phyloP scores from a whole-genome alignment of 208 protist genomes.

The Acanthamoeba healyi region DNA sequence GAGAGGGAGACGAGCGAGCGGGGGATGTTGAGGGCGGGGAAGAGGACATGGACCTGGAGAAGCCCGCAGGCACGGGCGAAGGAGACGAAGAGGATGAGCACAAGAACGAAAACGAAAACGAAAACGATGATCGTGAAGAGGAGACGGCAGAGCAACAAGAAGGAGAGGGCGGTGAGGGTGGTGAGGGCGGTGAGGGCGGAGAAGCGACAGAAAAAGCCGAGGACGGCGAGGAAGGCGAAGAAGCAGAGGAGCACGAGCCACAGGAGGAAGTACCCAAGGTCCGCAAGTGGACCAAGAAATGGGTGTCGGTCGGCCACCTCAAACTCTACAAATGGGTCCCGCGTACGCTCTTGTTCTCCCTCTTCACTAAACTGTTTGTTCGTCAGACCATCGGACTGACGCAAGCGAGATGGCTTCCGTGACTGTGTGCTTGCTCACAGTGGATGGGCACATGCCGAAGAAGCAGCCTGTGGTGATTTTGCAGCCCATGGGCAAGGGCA shows the following conservation, averaged over 20 bases:
- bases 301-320: conserved; percentile 37
- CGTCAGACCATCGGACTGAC: too few relatives aligned
- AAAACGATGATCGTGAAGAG: too few relatives aligned
- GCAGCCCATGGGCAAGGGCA: not conserved
- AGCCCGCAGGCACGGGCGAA: not conserved
- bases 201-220: not conserved
- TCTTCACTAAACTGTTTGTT: too few relatives aligned
- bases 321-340: conserved; percentile 66
- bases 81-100: not conserved
- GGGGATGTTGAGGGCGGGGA: not conserved
- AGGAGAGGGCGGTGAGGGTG: not conserved
- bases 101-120: not conserved
- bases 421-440: too few relatives aligned
- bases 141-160: too few relatives aligned
- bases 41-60: conserved; percentile 28
- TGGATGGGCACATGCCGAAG: not conserved
- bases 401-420: too few relatives aligned
- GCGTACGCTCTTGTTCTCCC: not conserved
- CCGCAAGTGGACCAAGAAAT: conserved; percentile 47
- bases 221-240: not conserved
- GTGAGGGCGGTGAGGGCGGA: not conserved
- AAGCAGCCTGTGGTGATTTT: not conserved
- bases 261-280: not conserved
- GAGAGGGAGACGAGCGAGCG: not conserved
- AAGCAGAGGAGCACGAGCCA: not conserved